Evolutionary conservation across 805 yeast species (phyloP), one percentile per base, ranked within the genome.

Genomic region (Torulaspora microellipsoides): DNA sequence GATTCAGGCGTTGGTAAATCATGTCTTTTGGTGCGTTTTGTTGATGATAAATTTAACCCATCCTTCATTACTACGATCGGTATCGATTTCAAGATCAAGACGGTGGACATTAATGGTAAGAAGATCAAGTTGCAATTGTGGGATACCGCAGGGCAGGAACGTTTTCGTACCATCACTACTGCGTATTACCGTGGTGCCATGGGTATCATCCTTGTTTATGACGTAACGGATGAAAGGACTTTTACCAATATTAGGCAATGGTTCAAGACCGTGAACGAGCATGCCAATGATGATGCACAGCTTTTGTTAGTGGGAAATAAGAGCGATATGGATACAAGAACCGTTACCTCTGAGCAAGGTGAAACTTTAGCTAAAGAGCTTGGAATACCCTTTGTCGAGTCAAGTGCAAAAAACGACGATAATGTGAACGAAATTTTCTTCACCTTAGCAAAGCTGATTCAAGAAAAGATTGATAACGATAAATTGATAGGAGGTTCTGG

Each of bases 101-200:
- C 96, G 25, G 86, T 90, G 55, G 97, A 91, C 57, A 77, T 90
- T 53, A 91, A 91, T 51, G 96, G 96, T 42, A 85, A 86, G 68
- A 84, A 84, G 53, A 85, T 93, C 68, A 93, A 93, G 70, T 77
- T 91, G 63, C 99, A 93, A 67, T 85, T 91, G 34, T 85, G 96
- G 96, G 96, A 89, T 65, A 89, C 96, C 32, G 96, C 96, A 1
- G 96, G 96, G n/a, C 96, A 89, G 70, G 96, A 89, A 66, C 76
- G 96, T 60, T 89, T 89, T 71, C 79, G 96, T 70, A 87, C 96
- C 33, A 89, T 89, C 69, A 90, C 93, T 38, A 84, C 93, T n/a
- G 91, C 95, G 1, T 85, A 85, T 67, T 85, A 85, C 68, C 79
- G 95, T 66, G 95, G 95, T 45, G 93, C 95, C 45, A 82, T 83